Percentiles rank a stretch among this genome's conserved stretches.
Conservation (phyloP, 805 yeast species). For the Vanderwaltozyma tropicalis region DNA sequence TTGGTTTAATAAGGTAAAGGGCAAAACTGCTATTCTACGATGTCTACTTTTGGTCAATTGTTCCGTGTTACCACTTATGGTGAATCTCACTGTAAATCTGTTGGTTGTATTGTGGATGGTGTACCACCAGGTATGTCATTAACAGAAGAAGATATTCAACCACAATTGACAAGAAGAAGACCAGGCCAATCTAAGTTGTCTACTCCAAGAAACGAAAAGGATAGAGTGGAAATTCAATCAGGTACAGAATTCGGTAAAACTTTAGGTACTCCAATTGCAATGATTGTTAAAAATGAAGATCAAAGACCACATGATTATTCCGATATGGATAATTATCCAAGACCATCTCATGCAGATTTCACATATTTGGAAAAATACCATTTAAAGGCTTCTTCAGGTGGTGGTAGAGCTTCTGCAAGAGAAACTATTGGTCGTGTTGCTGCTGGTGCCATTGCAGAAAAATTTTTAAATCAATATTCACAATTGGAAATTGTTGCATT, state of each 20-base stretch:
- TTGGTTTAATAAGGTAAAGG: too few species aligned
- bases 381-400: conserved; percentile 88
- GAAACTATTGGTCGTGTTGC: conserved; percentile 99
- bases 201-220: conserved; percentile 95
- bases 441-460: conserved; percentile 97
- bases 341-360: conserved; percentile 97
- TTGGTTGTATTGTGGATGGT: conserved; percentile 97
- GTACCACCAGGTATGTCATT: conserved; percentile 91
- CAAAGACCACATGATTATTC: conserved; percentile 94
- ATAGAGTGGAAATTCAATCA: conserved; percentile 81
- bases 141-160: conserved; percentile 82
- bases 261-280: conserved; percentile 90
- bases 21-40: conserved; percentile 18
- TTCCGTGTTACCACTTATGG: conserved; percentile 88
- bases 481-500: conserved; percentile 92
- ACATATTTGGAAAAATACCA: conserved; percentile 89
- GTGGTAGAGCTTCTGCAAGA: conserved; percentile 94
- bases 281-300: conserved; percentile 88
- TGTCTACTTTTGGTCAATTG: conserved; percentile 65
- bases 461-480: conserved; percentile 63
- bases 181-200: conserved; percentile 92
- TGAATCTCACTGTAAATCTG: conserved; percentile 94
- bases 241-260: conserved; percentile 89
- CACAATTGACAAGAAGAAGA: conserved; percentile 91
- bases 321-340: conserved; percentile 89